Evolutionary conservation across 108 stramenopile genomes (phyloP), one percentile per base, ranked within the genome.

Genomic region (Skeletonema potamos): DNA sequence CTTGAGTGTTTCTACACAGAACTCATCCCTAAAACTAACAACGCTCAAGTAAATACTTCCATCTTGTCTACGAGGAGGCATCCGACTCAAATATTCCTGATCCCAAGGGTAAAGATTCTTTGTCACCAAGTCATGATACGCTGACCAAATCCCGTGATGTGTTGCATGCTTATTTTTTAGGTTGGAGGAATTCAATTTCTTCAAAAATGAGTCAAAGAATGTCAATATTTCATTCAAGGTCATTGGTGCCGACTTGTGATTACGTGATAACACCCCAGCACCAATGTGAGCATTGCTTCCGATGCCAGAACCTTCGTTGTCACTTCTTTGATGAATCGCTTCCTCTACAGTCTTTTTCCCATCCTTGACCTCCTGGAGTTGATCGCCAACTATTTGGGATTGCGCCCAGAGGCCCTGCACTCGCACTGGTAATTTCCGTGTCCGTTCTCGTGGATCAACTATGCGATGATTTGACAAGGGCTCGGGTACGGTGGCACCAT

Each of bases 1-100:
- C 12, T 87, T 82, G 22, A 99, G 51, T 8, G 97, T 98, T 33
- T 89, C 88, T 27, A 92, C 79, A 74, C 98, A 99, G 70, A 89
- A 90, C 64, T 95, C 93, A 76, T 99, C 97, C 11, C 97, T 85
- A 82, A 96, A 97, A 62, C 82, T 95, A n/a, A 95, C 96, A 8
- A 99, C 60, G 62, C 89, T 88, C 33, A 99, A 61, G 76, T 94
- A 99, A 27, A 97, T 85, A 58, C 73, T 81, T 3, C 80, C 90
- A 67, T 95, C 94, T 36, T 90, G 79, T 56, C 89, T 77, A 33
- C 93, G 84, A 0, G 69, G 66, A 10, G 90, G 93, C 89, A 92
- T 89, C 9, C 92, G 70, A n/a, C 64, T 55, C 54, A 93, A 62
- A 61, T 91, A 91, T 32, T 90, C 81, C 12, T 85, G 85, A 71